Evolutionary conservation across 106 monocot species (phyloP), one percentile per base, ranked within the genome.

Genomic region (Platanthera zijinensis): DNA sequence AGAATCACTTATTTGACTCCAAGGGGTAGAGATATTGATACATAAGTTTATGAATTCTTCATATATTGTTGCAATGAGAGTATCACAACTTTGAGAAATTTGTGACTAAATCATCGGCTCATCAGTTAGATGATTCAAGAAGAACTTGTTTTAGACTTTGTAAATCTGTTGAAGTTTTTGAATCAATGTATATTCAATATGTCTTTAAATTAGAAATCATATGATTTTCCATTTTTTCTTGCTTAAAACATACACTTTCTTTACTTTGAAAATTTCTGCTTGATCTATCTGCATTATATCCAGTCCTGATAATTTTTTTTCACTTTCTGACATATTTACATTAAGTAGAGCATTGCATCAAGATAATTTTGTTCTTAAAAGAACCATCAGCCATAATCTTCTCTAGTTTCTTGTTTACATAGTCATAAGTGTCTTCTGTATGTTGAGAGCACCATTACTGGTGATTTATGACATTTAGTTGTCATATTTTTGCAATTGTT

Each of bases 81-180:
- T 61, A 19, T 61, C 59, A 61, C 59, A 61, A 19, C 59, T 61
- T 61, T 6, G 59, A 61, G 59, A 61, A 61, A 61, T 8, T 19
- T 61, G 59, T n/a, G 19, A 59, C 59, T 59, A 39, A 39, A 39
- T 39, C 39, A 39, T 39, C 39, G 39, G 3, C 7, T 21, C 59
- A n/a, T 21, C 11, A 57, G 15, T 39, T 39, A 17, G 57, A 57
- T 57, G 57, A 17, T 10, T 25, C 21, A 66, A 25, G 21, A 10
- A 4, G 39, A 10, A 39, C 67, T 67, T 67, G 67, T 22, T 67
- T 67, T 67, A 67, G 67, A 67, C 67, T 39, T 39, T 67, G 25
- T 22, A 67, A 67, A 30, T 22, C 67, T 30, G 11, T 39, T 39
- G 11, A 67, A 39, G 30, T 5, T 67, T 67, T 8, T 39, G 12